A percentile compares a stretch with the other conserved stretches of the same genome.
Conservation (phyloP, 371 early-diverging fungal species). For the Mucor saturninus region DNA sequence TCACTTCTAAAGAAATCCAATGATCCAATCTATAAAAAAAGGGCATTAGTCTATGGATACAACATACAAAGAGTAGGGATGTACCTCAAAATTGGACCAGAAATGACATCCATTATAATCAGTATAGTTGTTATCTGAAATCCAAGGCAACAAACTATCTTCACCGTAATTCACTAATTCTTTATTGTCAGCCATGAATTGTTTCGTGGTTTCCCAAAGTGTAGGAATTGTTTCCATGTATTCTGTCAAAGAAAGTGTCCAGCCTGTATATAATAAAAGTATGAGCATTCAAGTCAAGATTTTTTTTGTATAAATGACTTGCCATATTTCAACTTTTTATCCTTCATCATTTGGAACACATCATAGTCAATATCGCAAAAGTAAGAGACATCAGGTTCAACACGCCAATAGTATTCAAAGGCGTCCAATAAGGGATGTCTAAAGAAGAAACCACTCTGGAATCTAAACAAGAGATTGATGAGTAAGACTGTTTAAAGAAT, state of each 20-base stretch:
- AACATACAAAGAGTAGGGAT: constrained; percentile 9
- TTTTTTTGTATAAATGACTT: constrained; percentile 10
- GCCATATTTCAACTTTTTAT: constrained; percentile 85
- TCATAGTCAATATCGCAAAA: constrained; percentile 90
- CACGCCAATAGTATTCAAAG: constrained; percentile 95
- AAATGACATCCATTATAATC: constrained; percentile 81
- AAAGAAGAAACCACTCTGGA: constrained; percentile 92
- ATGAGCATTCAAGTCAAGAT: constrained; percentile 3
- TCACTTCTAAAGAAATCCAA: constrained; percentile 78
- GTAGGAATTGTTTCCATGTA: constrained; percentile 82
- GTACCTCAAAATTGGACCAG: constrained; percentile 67
- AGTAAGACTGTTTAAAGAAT: background rate
- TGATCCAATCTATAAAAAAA: constrained; percentile 68
- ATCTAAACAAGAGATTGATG: constrained; percentile 42
- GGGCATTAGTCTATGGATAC: constrained; percentile 15
- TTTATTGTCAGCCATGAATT: constrained; percentile 59
- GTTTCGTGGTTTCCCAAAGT: constrained; percentile 74
- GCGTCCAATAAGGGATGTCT: constrained; percentile 77
- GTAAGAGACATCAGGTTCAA: constrained; percentile 90
- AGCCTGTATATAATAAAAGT: constrained; percentile 61
- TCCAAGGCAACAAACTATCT: constrained; percentile 34
- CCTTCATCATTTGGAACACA: constrained; percentile 85
- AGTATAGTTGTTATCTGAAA: constrained; percentile 36
- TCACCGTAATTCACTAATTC: constrained; percentile 28
- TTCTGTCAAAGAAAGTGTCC: constrained; percentile 85